A percentile compares a stretch with the other conserved stretches of the same genome.
Evolutionary conservation across 495 filamentous ascomycete genomes (phyloP).

Genomic region (Neurospora sublineolata): DNA sequence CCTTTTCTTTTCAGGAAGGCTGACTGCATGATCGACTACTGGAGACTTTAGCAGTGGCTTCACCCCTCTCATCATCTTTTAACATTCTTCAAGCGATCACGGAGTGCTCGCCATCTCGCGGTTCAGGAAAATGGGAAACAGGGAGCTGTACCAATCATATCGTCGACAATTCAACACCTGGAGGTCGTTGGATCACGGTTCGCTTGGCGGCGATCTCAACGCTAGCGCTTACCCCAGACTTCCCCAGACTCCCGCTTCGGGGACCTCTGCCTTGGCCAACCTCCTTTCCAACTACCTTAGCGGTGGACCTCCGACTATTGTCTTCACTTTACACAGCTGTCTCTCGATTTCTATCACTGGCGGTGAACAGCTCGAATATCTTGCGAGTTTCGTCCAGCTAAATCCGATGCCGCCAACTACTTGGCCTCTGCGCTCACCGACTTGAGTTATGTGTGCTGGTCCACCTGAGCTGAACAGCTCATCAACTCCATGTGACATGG

Average conservation of each 20-base stretch:
- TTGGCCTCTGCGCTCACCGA: background rate
- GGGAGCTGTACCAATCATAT: background rate
- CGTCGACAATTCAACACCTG: background rate
- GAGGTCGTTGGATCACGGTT: background rate
- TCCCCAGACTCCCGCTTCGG: background rate
- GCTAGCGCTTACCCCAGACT: background rate
- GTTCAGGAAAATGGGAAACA: background rate
- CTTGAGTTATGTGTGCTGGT: background rate
- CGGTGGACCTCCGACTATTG: background rate
- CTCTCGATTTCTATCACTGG: background rate
- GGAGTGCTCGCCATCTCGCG: background rate
- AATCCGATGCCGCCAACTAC: background rate
- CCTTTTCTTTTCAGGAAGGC: background rate
- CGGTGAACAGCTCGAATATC: background rate
- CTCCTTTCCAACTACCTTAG: background rate
- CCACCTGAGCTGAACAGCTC: background rate
- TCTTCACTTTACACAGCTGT: background rate
- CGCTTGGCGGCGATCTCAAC: background rate
- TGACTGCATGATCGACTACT: background rate
- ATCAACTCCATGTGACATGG: background rate
- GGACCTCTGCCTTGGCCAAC: background rate
- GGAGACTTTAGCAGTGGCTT: background rate
- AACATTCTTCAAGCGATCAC: background rate
- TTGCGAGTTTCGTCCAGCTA: background rate
- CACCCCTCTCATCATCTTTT: background rate